Conservation (phyloP, 202 grass and related monocot species). For the Bolboschoenoplectus hybrid region DNA sequence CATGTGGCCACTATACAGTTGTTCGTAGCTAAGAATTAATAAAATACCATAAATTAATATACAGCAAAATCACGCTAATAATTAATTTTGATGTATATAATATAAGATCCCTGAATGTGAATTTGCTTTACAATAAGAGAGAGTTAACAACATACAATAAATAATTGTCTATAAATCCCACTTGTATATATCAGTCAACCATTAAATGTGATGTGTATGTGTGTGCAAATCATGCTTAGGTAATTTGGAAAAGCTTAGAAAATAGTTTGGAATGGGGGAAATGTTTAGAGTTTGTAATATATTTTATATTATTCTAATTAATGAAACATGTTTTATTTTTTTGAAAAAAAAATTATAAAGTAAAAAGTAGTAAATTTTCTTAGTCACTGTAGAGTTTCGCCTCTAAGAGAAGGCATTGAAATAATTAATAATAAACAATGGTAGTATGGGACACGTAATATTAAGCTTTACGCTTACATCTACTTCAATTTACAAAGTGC, state of each 20-base stretch:
- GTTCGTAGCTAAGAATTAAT: not conserved
- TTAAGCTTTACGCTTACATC: not conserved
- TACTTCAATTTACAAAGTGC: constrained; percentile 3
- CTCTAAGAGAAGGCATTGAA: not conserved
- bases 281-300: too few relatives aligned
- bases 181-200: not conserved
- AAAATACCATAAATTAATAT: not conserved
- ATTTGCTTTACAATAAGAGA: not conserved
- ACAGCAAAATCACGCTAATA: not conserved
- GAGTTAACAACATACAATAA: not conserved
- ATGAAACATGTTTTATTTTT: too few relatives aligned
- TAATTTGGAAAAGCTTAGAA: not conserved
- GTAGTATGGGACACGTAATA: not conserved
- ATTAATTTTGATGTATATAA: not conserved
- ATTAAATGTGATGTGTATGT: not conserved
- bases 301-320: too few relatives aligned
- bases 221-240: not conserved
- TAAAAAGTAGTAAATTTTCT: too few relatives aligned
- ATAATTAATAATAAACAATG: not conserved
- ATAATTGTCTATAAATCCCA: not conserved
- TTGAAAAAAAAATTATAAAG: too few relatives aligned
- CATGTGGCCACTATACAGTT: not conserved
- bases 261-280: not conserved
- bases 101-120: not conserved
- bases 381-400: not conserved